Evolutionary conservation across 768 basidiomycete genomes (phyloP).

Genomic region (Boletus sp.): DNA sequence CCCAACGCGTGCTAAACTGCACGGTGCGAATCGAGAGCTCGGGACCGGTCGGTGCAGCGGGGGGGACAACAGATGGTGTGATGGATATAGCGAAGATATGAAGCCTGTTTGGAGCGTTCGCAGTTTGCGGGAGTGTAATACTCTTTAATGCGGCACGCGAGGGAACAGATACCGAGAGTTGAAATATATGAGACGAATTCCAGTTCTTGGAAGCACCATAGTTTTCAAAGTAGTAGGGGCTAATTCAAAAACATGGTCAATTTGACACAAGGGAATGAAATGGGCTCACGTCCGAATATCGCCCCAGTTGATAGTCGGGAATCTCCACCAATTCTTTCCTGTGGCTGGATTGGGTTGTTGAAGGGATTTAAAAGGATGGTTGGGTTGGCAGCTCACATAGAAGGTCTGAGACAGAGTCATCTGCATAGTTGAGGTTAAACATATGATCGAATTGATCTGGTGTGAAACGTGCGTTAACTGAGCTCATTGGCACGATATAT

Average conservation of each 20-base stretch:
- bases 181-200: conserved; percentile 43
- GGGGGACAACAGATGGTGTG: conserved; percentile 31
- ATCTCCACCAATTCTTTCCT: conserved; percentile 45
- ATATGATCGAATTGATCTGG: conserved; percentile 32
- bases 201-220: conserved; percentile 35
- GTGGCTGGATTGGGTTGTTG: conserved; percentile 31
- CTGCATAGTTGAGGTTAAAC: conserved; percentile 38
- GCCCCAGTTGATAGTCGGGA: conserved; percentile 39
- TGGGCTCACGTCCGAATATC: conserved; percentile 41
- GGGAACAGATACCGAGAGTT: conserved; percentile 42
- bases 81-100: conserved; percentile 47
- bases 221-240: conserved; percentile 44
- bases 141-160: conserved; percentile 40
- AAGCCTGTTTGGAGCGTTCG: conserved; percentile 32
- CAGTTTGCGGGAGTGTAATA: conserved; percentile 41
- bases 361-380: neutral
- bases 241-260: conserved; percentile 15
- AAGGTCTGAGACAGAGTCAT: conserved; percentile 34
- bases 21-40: conserved; percentile 40
- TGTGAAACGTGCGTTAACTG: neutral
- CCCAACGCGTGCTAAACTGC: conserved; percentile 47
- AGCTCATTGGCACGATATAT: neutral
- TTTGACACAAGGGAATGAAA: neutral
- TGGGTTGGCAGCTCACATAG: conserved; percentile 27
- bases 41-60: conserved; percentile 20